Conservation (phyloP, 148 eudicot species). For the Polygonum aviculare region DNA sequence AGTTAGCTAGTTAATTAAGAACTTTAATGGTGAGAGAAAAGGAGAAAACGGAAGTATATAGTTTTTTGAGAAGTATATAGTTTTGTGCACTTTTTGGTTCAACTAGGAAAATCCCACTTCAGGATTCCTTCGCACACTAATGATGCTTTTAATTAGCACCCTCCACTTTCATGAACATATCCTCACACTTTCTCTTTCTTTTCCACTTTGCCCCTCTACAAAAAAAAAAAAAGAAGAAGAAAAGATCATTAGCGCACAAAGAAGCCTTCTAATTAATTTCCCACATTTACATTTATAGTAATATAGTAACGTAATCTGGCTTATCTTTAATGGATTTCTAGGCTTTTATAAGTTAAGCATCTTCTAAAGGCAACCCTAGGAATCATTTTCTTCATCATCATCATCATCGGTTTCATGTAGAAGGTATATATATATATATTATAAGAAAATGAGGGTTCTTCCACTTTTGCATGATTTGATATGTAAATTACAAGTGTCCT, state of each 20-base stretch:
- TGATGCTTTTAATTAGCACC: not conserved
- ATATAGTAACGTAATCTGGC: not conserved
- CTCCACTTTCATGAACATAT: not conserved
- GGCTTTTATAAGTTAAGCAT: not conserved
- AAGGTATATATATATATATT: not conserved
- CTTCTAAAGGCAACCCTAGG: slow-evolving; percentile 3
- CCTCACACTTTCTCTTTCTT: not conserved
- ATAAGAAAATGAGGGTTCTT: not conserved
- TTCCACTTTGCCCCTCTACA: not conserved
- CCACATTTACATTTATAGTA: not conserved
- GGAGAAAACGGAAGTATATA: not conserved
- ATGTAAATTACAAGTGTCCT: not conserved
- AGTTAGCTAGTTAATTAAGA: not conserved
- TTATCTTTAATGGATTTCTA: slow-evolving; percentile 2
- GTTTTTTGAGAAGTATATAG: not conserved
- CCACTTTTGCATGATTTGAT: not conserved
- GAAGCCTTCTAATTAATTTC: not conserved
- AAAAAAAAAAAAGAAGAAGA: too few species aligned
- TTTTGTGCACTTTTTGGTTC: not conserved
- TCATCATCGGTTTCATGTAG: not conserved
- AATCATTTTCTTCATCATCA: slow-evolving; percentile 1
- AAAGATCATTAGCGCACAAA: not conserved
- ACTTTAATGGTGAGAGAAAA: too few species aligned
- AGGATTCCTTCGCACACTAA: not conserved
- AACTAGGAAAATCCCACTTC: not conserved